Conservation (phyloP, 2,329 filamentous ascomycete genomes). For the Fusarium chaquense region DNA sequence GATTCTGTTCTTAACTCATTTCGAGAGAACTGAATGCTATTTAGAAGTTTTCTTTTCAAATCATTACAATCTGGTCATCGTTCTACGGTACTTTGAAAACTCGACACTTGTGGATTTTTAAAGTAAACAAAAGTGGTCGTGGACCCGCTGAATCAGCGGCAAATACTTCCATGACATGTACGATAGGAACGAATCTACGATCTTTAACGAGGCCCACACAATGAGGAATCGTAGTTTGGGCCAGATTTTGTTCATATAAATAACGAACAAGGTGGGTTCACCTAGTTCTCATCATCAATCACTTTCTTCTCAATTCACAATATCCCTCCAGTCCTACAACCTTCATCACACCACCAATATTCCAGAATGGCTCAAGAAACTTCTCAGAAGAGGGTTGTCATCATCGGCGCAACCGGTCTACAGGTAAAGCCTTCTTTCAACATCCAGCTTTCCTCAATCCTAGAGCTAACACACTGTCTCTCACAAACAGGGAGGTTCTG, state of each 20-base stretch:
- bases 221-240: background rate
- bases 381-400: background rate
- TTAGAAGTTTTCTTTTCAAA: background rate
- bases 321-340: too few relatives aligned
- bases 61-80: background rate
- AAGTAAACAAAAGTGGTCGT: background rate
- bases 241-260: background rate
- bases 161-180: background rate
- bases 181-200: background rate
- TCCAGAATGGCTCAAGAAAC: background rate
- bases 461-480: background rate
- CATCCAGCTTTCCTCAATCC: too few relatives aligned
- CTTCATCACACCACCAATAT: background rate
- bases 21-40: fast-evolving
- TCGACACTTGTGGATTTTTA: background rate
- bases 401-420: constrained; percentile 2
- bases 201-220: background rate
- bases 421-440: background rate
- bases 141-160: constrained; percentile 6
- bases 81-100: background rate
- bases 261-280: background rate
- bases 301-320: fast-evolving
- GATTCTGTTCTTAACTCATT: fast-evolving
- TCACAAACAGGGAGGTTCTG: constrained; percentile 2
- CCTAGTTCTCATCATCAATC: background rate